Evolutionary conservation across 2,329 filamentous ascomycete genomes (phyloP), one percentile per base, ranked within the genome.

Genomic region (Epichloe aotearoae): DNA sequence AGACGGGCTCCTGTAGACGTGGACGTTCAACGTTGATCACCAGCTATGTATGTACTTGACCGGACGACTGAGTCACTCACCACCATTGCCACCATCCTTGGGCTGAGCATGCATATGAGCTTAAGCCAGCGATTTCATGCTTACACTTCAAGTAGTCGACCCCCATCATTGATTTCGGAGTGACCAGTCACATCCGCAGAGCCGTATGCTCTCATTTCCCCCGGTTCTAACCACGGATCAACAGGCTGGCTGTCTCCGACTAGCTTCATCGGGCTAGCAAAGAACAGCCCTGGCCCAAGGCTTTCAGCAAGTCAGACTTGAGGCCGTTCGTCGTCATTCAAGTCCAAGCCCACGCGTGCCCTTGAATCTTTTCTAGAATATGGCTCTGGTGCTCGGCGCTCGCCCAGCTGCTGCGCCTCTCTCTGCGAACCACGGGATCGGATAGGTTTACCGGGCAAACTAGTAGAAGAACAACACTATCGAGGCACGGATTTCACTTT

Each of bases 231-330:
- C 26, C 26, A 8, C 26, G 8, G 23, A n/a, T n/a, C n/a, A n/a
- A n/a, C n/a, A n/a, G 19, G 7, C 26, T 30, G 26, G 19, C 40
- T 41, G 40, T 23, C 19, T 42, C 19, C 12, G 15, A 20, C 36
- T 43, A 37, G 39, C 38, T 26, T 14, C 33, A 15, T 43, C 36
- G 47, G 11, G 26, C 17, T 19, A 30, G 26, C 26, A 49, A 17
- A 44, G 10, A 20, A 5, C 17, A 36, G 33, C 11, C 34, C 19
- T 38, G 26, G 14, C 41, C 30, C 41, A 38, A 50, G 48, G 40
- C 48, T 45, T 33, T 40, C 48, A 46, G 48, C 48, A 50, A 50
- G 48, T 34, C 48, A 50, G 42, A 50, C 30, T 50, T 4, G 23
- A n/a, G 14, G 36, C 36, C 36, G 12, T 8, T 38, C 36, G 30